These are phyloP conservation scores for Ceratocystis lukuohia DNA, from an alignment of 2,329 filamentous ascomycete genomes.

Conservation along the genomic window DNA sequence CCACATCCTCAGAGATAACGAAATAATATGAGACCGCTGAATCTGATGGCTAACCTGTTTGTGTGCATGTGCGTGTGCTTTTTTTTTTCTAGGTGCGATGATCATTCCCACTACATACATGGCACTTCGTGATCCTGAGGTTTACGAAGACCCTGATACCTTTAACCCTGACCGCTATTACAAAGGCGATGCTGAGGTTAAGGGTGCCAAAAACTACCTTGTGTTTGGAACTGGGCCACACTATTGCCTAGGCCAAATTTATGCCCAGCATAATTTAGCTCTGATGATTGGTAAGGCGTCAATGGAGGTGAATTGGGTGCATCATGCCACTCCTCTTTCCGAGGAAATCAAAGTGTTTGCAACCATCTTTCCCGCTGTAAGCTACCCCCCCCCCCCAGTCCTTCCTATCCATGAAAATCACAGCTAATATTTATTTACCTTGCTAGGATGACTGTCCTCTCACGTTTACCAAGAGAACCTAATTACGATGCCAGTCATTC, in stretches of 20 bases:
- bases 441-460: conserved; percentile 68
- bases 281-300: conserved; percentile 84
- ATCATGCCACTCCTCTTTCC: conserved; percentile 66
- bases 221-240: conserved; percentile 93
- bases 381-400: conserved; percentile 25
- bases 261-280: conserved; percentile 78
- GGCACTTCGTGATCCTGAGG: conserved; percentile 80
- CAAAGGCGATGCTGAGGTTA: conserved; percentile 73
- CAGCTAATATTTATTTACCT: conserved; percentile 22
- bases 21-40: no score
- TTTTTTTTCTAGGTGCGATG: conserved; percentile 54
- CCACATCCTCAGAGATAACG: not conserved
- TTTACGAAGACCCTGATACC: conserved; percentile 76
- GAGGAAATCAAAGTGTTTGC: conserved; percentile 98
- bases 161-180: conserved; percentile 92
- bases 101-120: conserved; percentile 84
- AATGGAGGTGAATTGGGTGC: conserved; percentile 76
- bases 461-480: conserved; percentile 44
- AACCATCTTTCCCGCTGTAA: conserved; percentile 90
- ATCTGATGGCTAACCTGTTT: conserved; percentile 20
- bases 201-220: conserved; percentile 82
- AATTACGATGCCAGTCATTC: not conserved
- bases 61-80: not conserved
- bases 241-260: conserved; percentile 90
- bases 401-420: conserved; percentile 4